Base-by-base conservation (phyloP, 2,329 filamentous ascomycete genomes). In the Alternaria triticimaculans region DNA sequence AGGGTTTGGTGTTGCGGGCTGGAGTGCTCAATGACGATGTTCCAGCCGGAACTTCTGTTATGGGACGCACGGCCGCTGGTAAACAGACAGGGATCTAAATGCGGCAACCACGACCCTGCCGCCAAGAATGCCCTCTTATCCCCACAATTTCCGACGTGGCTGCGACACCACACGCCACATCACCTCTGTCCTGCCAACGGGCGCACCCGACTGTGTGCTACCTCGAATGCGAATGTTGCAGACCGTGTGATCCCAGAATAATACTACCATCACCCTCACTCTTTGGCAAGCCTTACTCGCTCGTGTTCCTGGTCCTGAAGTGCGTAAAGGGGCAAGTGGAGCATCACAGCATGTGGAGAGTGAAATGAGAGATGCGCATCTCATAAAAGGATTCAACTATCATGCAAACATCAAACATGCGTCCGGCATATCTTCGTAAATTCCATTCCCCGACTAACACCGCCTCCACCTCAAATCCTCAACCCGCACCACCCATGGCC, bases 71-170 rank as follows among this genome's bases (percentile, higher is more conserved):
- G 68, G 65, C 66, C 67, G 55, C 49, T 53, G 58, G 59, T 68
- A 74, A 74, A 76, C 72, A 72, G 68, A 76, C 73, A 74, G 69
- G 72, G 73, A 55, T 70, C 55, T 56, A 53, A 61, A 60, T 64
- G 60, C 65, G 55, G 61, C 67, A 69, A 71, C 69, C 66, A 55
- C 69, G 69, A 70, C 67, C 69, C 67, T 63, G 63, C 53, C 51
- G 64, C 68, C 49, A 64, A 55, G 68, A 66, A 9, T 20, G 6
- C 11, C 15, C 30, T 51, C 41, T 45, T 23, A 25, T 54, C 60
- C 48, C 48, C 60, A 58, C 55, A 56, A 41, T 51, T 57, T 62
- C 59, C 41, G 54, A 63, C 56, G 56, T 51, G 55, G 51, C 60
- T 51, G 41, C 48, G 23, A 14, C 50, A 21, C 30, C 45, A 55